Evolutionary conservation across 78 protist genomes (phyloP).

Genomic region (Chrysochromulina tobinii): DNA sequence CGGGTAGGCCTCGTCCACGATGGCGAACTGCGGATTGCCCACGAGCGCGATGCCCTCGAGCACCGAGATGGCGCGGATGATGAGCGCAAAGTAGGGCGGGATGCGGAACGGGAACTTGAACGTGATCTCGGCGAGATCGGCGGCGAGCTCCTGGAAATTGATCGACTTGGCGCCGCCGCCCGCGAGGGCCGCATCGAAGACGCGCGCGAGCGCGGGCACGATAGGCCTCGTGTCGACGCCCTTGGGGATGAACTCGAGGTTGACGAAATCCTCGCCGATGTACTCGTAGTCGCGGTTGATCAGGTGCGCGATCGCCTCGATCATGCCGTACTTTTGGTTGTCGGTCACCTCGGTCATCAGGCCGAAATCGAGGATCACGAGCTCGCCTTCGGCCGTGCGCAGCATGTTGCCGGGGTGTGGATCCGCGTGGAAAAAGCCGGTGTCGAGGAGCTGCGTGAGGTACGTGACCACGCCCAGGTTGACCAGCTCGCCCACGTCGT

Average conservation of each 20-base stretch:
- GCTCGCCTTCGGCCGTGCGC: conserved; percentile 42
- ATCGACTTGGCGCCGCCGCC: conserved; percentile 41
- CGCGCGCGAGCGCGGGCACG: conserved; percentile 34
- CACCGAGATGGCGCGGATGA: conserved; percentile 45
- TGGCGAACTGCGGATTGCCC: conserved; percentile 29
- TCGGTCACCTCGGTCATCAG: conserved; percentile 37
- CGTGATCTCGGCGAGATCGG: conserved; percentile 40
- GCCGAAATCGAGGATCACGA: conserved; percentile 51
- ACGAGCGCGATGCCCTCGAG: conserved; percentile 51
- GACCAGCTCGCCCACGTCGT: conserved; percentile 26
- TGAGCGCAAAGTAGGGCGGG: conserved; percentile 48
- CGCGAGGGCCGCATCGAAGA: conserved; percentile 33
- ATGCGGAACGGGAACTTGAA: conserved; percentile 49
- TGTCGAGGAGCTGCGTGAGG: conserved; percentile 50
- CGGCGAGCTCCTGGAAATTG: conserved; percentile 53
- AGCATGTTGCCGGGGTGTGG: conserved; percentile 47
- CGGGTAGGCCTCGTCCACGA: conserved; percentile 34
- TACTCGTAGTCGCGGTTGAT: conserved; percentile 38
- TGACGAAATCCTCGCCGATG: conserved; percentile 34
- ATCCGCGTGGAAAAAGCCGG: conserved; percentile 54
- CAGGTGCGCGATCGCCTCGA: conserved; percentile 49
- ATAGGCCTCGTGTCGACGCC: conserved; percentile 1
- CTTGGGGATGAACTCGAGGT: conserved; percentile 35
- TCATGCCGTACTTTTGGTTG: conserved; percentile 30
- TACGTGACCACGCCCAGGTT: conserved; percentile 33